Evolutionary conservation across 1,284 basidiomycete species (phyloP), one percentile per base, ranked within the genome.

Genomic region (Tilletia setariae): DNA sequence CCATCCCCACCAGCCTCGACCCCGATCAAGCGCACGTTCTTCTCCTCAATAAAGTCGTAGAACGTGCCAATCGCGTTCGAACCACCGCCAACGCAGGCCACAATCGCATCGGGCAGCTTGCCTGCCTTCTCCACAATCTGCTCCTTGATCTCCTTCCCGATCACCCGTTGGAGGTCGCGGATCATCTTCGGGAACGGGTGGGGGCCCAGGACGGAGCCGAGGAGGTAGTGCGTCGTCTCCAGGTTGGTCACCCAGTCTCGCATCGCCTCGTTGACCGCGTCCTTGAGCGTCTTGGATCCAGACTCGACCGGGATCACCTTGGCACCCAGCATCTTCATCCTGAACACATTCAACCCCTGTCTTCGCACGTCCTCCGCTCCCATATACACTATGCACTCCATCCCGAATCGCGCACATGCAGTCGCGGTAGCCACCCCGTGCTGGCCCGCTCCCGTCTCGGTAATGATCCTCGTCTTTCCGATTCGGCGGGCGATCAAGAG

Each of bases 111-210:
- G 8, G 96, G 96, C 3, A 98, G 88, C 83, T 92, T 94, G 63
- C 91, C 91, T 59, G 86, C 86, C 71, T 85, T 85, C 68, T 89
- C 90, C 63, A 88, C 84, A 71, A 98, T 82, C 84, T 98, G 96
- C 64, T 86, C 85, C 85, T 94, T 97, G 85, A 98, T 95, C 85
- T 99, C 96, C 79, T 90, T 87, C 2, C 95, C 91, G 74, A 99
- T 98, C 64, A 98, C 88, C 74, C 90, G 89, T 84, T 98, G 96
- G 88, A 96, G 98, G 84, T 99, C 96, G 67, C 95, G 90, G 61
- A 99, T 95, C 70, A 99, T 92, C 42, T 94, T 97, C 1, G 96
- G 96, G 89, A 98, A 98, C 1, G 96, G 96, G 83, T 98, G 95
- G 19, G 96, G 96, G 7, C 96, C 96, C 75, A 98, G 97, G 42